Evolutionary conservation across 75 land plant genomes (phyloP).

Genomic region (Isoetes taiwanensis): DNA sequence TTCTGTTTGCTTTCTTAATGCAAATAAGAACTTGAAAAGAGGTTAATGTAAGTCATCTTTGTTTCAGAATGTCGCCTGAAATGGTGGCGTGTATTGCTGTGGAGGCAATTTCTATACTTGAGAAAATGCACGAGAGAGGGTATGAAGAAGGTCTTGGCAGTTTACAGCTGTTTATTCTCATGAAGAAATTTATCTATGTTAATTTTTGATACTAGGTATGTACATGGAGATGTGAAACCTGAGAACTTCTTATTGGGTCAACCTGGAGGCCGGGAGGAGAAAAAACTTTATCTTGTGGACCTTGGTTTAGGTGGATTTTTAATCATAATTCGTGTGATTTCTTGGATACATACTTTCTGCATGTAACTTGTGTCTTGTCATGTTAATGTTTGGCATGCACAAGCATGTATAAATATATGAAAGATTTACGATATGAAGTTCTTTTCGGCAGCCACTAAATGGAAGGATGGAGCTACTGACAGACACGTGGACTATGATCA

Average conservation of each 20-base stretch:
- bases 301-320: slow-evolving; percentile 62
- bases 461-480: slow-evolving; percentile 57
- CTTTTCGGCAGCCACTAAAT: slow-evolving; percentile 90
- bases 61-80: slow-evolving; percentile 69
- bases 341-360: neutral
- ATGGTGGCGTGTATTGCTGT: slow-evolving; percentile 98
- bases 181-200: neutral
- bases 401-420: no score
- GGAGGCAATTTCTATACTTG: slow-evolving; percentile 85
- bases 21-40: neutral
- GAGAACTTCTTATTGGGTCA: slow-evolving; percentile 92
- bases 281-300: slow-evolving; percentile 86
- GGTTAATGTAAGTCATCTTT: no score
- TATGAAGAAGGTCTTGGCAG: slow-evolving; percentile 13
- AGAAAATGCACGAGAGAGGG: slow-evolving; percentile 86
- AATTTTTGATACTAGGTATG: slow-evolving; percentile 39
- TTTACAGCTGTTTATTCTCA: neutral
- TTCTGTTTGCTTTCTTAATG: slow-evolving; percentile 10
- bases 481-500: slow-evolving; percentile 96
- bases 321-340: neutral
- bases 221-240: slow-evolving; percentile 98
- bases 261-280: slow-evolving; percentile 76
- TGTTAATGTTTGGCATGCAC: no score
- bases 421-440: no score
- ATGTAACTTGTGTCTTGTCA: neutral